These are phyloP conservation scores for Echinosophora koreensis DNA, from an alignment of 306 rosid genomes.

Conservation along the genomic window DNA sequence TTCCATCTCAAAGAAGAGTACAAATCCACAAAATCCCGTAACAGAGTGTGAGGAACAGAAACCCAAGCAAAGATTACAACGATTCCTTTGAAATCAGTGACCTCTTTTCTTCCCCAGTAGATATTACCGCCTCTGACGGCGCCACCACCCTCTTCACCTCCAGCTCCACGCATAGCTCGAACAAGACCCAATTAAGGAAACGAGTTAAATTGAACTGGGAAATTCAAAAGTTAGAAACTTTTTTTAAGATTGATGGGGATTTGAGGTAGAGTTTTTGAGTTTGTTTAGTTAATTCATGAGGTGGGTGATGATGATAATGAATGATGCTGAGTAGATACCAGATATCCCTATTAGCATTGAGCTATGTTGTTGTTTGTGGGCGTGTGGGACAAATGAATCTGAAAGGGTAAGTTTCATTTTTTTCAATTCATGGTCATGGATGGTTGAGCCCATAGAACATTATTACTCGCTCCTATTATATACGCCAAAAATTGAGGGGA, in stretches of 20 bases:
- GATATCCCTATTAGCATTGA: neutral
- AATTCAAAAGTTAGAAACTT: slow-evolving; percentile 27
- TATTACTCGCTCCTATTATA: too few relatives aligned
- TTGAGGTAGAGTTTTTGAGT: neutral
- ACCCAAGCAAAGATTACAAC: slow-evolving; percentile 90
- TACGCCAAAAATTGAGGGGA: neutral
- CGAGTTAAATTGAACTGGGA: slow-evolving; percentile 29
- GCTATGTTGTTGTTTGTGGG: neutral
- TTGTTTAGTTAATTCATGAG: neutral
- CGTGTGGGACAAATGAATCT: slow-evolving; percentile 21
- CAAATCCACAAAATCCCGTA: slow-evolving; percentile 68
- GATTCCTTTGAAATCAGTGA: slow-evolving; percentile 68
- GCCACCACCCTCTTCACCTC: slow-evolving; percentile 40
- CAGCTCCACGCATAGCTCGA: slow-evolving; percentile 64
- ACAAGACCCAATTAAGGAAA: slow-evolving; percentile 37
- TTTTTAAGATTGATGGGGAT: neutral
- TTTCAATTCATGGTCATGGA: slow-evolving; percentile 24
- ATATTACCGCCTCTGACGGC: slow-evolving; percentile 59
- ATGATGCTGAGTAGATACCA: slow-evolving; percentile 26
- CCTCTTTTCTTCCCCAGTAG: slow-evolving; percentile 83
- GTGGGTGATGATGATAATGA: neutral
- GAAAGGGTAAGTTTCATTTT: neutral
- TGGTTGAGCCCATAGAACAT: neutral
- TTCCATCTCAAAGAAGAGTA: slow-evolving; percentile 87
- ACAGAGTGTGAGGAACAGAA: slow-evolving; percentile 66